Conservation (phyloP, 805 yeast genomes). For the Jamesozyma piceae region DNA sequence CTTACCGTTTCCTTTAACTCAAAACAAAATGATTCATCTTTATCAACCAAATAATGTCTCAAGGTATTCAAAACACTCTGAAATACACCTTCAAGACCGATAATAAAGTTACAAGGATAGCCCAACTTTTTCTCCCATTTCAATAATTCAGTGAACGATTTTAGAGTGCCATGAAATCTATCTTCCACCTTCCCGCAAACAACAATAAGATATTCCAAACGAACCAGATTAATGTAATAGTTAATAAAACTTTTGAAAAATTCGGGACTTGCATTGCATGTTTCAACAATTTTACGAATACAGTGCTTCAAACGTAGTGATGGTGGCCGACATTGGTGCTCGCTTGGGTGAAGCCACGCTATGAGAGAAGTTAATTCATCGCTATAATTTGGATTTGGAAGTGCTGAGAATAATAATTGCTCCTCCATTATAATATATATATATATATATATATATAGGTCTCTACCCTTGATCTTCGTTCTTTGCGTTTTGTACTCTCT, state of each 20-base stretch:
- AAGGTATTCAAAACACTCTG: slow-evolving; percentile 14
- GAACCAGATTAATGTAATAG: slow-evolving; percentile 17
- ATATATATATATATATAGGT: no score
- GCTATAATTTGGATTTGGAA: slow-evolving; percentile 1
- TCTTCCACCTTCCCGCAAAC: background rate
- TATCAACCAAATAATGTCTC: slow-evolving; percentile 21
- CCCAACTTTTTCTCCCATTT: slow-evolving; percentile 18
- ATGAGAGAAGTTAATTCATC: slow-evolving; percentile 21
- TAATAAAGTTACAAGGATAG: slow-evolving; percentile 18
- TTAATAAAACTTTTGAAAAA: slow-evolving; percentile 5
- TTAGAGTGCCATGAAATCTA: background rate
- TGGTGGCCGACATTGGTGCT: slow-evolving; percentile 23
- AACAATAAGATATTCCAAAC: slow-evolving; percentile 16
- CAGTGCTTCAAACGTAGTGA: slow-evolving; percentile 16
- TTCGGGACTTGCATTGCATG: background rate
- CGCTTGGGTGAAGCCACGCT: slow-evolving; percentile 22
- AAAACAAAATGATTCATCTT: slow-evolving; percentile 9
- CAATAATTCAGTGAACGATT: slow-evolving; percentile 5
- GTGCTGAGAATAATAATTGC: slow-evolving; percentile 1
- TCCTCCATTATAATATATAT: background rate
- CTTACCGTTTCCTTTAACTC: slow-evolving; percentile 9
- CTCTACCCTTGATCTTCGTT: background rate
- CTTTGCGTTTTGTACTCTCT: background rate
- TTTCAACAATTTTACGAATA: slow-evolving; percentile 8
- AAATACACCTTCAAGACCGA: slow-evolving; percentile 13